phyloP scores from a whole-genome alignment of 2,329 filamentous ascomycete species.

The Xylaria sp. region DNA sequence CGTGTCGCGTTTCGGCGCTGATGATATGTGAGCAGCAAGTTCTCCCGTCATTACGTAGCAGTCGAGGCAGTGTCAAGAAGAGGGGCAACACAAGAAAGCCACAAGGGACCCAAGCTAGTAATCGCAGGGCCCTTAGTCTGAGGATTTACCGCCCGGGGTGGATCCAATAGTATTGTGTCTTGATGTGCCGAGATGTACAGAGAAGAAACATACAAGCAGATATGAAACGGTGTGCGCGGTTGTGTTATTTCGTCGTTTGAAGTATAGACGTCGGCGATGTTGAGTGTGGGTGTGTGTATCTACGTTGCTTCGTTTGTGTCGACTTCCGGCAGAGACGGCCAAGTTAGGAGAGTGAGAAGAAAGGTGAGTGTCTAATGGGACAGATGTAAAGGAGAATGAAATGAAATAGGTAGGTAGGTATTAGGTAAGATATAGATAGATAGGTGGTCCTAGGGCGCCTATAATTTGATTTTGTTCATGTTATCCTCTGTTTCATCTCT shows the following conservation, averaged over 20 bases:
- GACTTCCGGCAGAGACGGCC: too few relatives aligned
- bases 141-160: neutral
- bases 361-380: too few relatives aligned
- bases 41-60: neutral
- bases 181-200: conserved; percentile 16
- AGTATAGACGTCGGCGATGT: neutral
- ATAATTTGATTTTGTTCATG: neutral
- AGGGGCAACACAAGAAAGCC: conserved; percentile 3
- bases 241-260: neutral
- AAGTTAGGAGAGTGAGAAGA: too few relatives aligned
- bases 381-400: neutral
- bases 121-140: conserved; percentile 8
- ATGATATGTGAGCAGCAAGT: neutral
- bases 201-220: neutral
- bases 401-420: neutral
- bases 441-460: conserved; percentile 10
- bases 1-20: neutral
- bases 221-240: neutral
- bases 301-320: too few relatives aligned
- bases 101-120: neutral
- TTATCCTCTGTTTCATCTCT: neutral
- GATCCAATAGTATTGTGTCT: conserved; percentile 5
- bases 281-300: neutral
- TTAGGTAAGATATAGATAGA: neutral
- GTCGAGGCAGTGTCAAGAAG: neutral